A percentile compares a stretch with the other conserved stretches of the same genome.
phyloP scores from a whole-genome alignment of 108 stramenopile genomes.

The Nannochloropsis oceanica region DNA sequence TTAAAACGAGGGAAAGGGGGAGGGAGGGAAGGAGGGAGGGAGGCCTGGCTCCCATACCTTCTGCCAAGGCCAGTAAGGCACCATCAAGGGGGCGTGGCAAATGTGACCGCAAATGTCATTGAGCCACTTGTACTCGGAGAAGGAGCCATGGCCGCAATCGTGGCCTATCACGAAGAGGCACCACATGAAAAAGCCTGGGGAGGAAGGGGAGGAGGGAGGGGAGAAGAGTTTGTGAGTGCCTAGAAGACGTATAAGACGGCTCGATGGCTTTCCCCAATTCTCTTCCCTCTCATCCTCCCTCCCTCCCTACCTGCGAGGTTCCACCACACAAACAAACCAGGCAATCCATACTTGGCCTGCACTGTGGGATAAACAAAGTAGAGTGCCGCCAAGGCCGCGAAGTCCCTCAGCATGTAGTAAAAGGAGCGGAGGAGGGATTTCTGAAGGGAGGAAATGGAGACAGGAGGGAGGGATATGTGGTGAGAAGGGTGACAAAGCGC shows the following conservation, averaged over 20 bases:
- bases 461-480: background rate
- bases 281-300: background rate
- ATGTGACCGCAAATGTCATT: conserved; percentile 38
- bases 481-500: background rate
- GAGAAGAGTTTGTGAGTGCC: too few species aligned
- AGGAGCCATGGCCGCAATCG: conserved; percentile 33
- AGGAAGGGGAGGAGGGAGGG: background rate
- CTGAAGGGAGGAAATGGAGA: background rate
- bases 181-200: conserved; percentile 28
- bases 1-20: background rate
- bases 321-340: conserved; percentile 17
- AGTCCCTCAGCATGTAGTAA: conserved; percentile 39
- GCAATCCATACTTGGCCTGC: conserved; percentile 1
- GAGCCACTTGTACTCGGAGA: conserved; percentile 26
- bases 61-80: conserved; percentile 41
- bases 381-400: conserved; percentile 8
- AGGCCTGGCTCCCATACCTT: background rate
- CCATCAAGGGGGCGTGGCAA: conserved; percentile 34
- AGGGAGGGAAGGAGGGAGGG: background rate
- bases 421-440: conserved; percentile 27
- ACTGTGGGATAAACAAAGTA: background rate
- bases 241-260: too few species aligned
- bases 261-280: background rate
- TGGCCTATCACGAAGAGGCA: conserved; percentile 41
- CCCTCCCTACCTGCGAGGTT: background rate